Evolutionary conservation across 2,329 filamentous ascomycete species (phyloP), one percentile per base, ranked within the genome.

Genomic region (Rhexocercosporidium sp.): DNA sequence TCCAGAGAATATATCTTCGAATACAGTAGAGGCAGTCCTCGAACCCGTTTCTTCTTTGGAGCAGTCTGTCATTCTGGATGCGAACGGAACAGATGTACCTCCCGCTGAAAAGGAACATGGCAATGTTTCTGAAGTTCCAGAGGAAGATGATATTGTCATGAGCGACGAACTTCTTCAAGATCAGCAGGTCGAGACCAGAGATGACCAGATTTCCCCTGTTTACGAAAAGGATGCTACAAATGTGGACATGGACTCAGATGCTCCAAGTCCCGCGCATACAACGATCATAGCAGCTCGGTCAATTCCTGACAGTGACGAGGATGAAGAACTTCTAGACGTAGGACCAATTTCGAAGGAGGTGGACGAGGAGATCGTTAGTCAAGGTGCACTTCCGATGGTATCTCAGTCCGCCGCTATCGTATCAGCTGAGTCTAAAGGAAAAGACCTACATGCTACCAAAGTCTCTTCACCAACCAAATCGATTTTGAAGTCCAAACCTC

Each of bases 301-400:
- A 51, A 65, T 67, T 16, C 65, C 68, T 12, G 65, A 69, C 29
- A 69, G 68, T 41, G 68, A 69, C 49, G 68, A 67, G 3, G 68
- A 64, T 20, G 53, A 65, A 16, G 47, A 59, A 9, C n/a, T 65
- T 60, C 20, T 46, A n/a, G 41, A 31, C 44, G 14, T 31, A 2
- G 20, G 12, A 3, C 25, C 53, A 14, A 8, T n/a, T 27, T n/a
- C 4, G 16, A 46, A 60, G 20, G 20, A 63, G 20, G 20, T n/a
- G 11, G 14, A 57, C 14, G 20, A 39, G 6, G 14, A 37, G n/a
- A 7, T 14, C n/a, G 9, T 34, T 2, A 39, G 16, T 14, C 31
- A 39, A 9, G 7, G 29, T 51, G 9, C 5, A 27, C 8, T n/a
- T 53, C 18, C 41, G 51, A 22, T n/a, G 25, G 20, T 16, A 16